phyloP scores from a whole-genome alignment of 2,329 filamentous ascomycete species.

The Hypoxylon sp. region DNA sequence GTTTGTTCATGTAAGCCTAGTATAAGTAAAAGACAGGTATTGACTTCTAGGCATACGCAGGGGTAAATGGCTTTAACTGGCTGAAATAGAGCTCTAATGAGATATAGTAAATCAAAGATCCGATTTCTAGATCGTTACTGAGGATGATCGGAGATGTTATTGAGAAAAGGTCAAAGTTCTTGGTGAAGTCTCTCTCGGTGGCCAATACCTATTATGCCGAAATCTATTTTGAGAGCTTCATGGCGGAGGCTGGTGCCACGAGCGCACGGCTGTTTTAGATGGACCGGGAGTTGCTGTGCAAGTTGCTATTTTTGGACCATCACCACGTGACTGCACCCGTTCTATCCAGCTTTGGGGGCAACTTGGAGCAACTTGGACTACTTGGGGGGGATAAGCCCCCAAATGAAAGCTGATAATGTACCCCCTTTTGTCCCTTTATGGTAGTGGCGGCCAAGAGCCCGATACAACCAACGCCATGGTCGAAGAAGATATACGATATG shows the following conservation, averaged over 20 bases:
- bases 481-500: conserved; percentile 21
- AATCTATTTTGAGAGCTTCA: conserved; percentile 45
- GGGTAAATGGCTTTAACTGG: conserved; percentile 20
- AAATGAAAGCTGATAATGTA: conserved; percentile 18
- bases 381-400: conserved; percentile 14
- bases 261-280: conserved; percentile 47
- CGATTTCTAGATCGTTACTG: not conserved
- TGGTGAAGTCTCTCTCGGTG: conserved; percentile 27
- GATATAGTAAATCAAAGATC: conserved; percentile 5
- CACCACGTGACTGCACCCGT: conserved; percentile 33
- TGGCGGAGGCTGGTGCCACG: conserved; percentile 42
- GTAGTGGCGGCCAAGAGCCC: conserved; percentile 21
- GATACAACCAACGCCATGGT: conserved; percentile 26
- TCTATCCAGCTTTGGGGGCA: conserved; percentile 6
- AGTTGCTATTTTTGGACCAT: conserved; percentile 38
- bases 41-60: conserved; percentile 5
- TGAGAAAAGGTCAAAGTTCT: conserved; percentile 15
- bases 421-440: conserved; percentile 17
- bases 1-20: conserved; percentile 28
- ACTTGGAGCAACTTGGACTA: not conserved
- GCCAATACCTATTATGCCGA: conserved; percentile 44
- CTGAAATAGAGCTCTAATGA: conserved; percentile 15
- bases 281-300: conserved; percentile 36
- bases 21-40: conserved; percentile 17
- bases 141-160: conserved; percentile 10